phyloP scores from a whole-genome alignment of 345 rosid genomes.

The Gossypium rotundifolium region DNA sequence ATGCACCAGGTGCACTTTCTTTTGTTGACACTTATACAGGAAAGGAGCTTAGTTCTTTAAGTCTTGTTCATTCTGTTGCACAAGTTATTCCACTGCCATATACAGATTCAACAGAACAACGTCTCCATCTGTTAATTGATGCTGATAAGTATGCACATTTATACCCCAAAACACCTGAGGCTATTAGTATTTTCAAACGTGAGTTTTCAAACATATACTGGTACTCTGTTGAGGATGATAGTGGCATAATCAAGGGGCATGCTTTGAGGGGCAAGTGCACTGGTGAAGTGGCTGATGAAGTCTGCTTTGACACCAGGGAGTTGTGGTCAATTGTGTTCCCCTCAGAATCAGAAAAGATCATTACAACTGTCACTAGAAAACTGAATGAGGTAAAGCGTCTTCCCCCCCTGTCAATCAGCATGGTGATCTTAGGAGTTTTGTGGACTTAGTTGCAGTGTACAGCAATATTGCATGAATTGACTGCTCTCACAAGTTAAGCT shows the following conservation, averaged over 20 bases:
- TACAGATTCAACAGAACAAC: conserved; percentile 89
- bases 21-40: conserved; percentile 87
- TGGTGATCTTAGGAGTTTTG: not conserved
- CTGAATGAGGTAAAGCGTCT: conserved; percentile 56
- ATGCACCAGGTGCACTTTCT: conserved; percentile 68
- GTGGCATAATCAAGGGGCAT: conserved; percentile 71
- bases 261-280: conserved; percentile 51
- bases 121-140: conserved; percentile 79
- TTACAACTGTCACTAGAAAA: conserved; percentile 59
- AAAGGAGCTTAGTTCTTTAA: conserved; percentile 50
- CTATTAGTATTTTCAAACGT: conserved; percentile 48
- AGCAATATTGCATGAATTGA: not conserved
- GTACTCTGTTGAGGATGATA: conserved; percentile 72
- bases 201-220: conserved; percentile 79
- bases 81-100: conserved; percentile 82
- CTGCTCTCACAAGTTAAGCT: not conserved
- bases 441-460: too few species aligned
- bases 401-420: not conserved
- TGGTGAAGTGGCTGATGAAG: conserved; percentile 53
- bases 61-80: conserved; percentile 58
- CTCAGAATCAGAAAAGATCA: conserved; percentile 77
- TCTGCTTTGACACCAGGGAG: conserved; percentile 69
- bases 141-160: conserved; percentile 55
- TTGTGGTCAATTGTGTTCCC: conserved; percentile 94
- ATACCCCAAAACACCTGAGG: conserved; percentile 76